These are phyloP conservation scores for Carpinus fangiana DNA, from an alignment of 306 rosid genomes.

Conservation along the genomic window DNA sequence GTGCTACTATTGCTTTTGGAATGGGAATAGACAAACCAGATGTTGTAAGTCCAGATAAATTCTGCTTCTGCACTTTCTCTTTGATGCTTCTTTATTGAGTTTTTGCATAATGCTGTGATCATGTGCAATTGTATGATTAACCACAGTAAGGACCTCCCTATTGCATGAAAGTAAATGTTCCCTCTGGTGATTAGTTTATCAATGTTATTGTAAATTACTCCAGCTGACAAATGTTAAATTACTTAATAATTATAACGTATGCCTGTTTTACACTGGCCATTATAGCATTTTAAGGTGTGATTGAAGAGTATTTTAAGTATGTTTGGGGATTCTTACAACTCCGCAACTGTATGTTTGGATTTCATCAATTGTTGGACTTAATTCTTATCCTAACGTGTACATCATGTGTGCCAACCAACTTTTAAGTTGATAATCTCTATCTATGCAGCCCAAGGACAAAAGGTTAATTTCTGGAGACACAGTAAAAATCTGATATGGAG, in stretches of 20 bases:
- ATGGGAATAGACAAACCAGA: slow-evolving; percentile 99
- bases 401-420: background rate
- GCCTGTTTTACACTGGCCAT: background rate
- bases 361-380: slow-evolving; percentile 9
- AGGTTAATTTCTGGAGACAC: background rate
- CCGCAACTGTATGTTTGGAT: background rate
- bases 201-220: background rate
- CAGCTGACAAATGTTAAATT: background rate
- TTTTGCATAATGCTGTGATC: slow-evolving; percentile 24
- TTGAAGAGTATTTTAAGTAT: background rate
- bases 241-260: background rate
- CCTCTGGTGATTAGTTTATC: background rate
- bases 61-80: slow-evolving; percentile 23
- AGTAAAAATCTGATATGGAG: slow-evolving; percentile 9
- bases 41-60: slow-evolving; percentile 72
- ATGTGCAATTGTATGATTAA: slow-evolving; percentile 21
- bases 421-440: slow-evolving; percentile 21
- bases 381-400: background rate
- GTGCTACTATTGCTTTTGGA: slow-evolving; percentile 98
- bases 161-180: slow-evolving; percentile 2
- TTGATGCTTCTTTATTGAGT: background rate
- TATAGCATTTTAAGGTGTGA: background rate
- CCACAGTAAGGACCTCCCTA: slow-evolving; percentile 17
- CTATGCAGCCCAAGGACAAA: slow-evolving; percentile 3
- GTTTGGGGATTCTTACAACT: background rate